Conservation (phyloP, 2,329 filamentous ascomycete species). For the Clonostachys solani region DNA sequence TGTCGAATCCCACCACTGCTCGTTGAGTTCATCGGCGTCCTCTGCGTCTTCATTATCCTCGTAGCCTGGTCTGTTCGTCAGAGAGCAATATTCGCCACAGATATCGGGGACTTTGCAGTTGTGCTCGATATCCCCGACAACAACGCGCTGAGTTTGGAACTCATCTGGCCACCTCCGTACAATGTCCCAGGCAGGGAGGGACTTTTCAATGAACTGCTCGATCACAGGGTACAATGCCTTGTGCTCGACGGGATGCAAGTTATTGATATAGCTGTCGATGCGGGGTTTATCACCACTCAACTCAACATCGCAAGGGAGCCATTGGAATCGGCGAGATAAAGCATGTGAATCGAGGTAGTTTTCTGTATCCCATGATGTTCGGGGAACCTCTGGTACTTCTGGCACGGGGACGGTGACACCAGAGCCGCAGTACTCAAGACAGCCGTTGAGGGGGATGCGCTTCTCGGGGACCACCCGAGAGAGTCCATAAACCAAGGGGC, state of each 20-base stretch:
- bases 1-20: slow-evolving; percentile 17
- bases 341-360: not conserved
- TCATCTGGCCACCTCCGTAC: too few species aligned
- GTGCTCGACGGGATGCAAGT: slow-evolving; percentile 25
- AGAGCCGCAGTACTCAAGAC: not conserved
- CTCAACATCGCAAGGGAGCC: slow-evolving; percentile 19
- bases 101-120: too few species aligned
- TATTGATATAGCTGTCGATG: slow-evolving; percentile 36
- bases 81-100: slow-evolving; percentile 5
- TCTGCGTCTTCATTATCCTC: slow-evolving; percentile 13
- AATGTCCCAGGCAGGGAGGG: slow-evolving; percentile 31
- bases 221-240: slow-evolving; percentile 20
- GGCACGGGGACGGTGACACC: not conserved
- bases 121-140: too few species aligned
- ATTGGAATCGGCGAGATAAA: slow-evolving; percentile 1
- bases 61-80: slow-evolving; percentile 12
- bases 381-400: not conserved
- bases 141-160: too few species aligned
- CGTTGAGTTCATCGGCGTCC: slow-evolving; percentile 14
- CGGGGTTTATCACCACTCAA: slow-evolving; percentile 22
- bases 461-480: slow-evolving; percentile 19
- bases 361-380: not conserved
- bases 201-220: slow-evolving; percentile 20
- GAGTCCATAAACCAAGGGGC: slow-evolving; percentile 36
- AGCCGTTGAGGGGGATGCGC: not conserved